phyloP scores from a whole-genome alignment of 129 eudicot species.

The Flaveria robusta region DNA sequence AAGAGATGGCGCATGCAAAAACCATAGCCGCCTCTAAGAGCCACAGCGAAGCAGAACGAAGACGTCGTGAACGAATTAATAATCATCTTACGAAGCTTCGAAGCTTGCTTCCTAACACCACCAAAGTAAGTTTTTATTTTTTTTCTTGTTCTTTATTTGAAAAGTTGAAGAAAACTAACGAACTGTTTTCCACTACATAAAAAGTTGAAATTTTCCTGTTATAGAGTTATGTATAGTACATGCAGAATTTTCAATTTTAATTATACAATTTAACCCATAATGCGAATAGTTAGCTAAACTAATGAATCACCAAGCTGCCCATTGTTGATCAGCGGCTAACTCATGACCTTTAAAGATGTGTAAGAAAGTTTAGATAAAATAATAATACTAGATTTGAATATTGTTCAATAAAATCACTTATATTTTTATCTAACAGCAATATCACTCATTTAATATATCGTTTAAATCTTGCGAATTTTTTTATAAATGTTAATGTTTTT shows the following conservation, averaged over 20 bases:
- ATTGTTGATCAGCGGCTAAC: not conserved
- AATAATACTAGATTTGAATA: too few species aligned
- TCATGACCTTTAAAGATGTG: not conserved
- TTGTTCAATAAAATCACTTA: too few species aligned
- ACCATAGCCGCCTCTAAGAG: conserved; percentile 91
- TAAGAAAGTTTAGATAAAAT: not conserved
- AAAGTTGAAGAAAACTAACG: not conserved
- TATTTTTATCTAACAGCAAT: too few species aligned
- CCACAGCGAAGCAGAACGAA: conserved; percentile 91
- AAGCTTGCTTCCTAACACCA: conserved; percentile 78
- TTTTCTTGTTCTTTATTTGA: conserved; percentile 15
- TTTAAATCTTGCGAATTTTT: too few species aligned
- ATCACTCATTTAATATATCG: too few species aligned
- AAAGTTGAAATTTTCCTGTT: not conserved
- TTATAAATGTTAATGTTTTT: too few species aligned
- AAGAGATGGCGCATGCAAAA: conserved; percentile 79
- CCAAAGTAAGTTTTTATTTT: conserved; percentile 55
- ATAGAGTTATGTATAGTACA: not conserved
- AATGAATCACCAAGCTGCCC: not conserved
- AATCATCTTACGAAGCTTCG: conserved; percentile 86
- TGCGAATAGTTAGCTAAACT: not conserved
- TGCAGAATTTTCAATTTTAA: not conserved
- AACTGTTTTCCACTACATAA: not conserved
- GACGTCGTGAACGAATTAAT: conserved; percentile 84
- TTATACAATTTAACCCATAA: conserved; percentile 4